Evolutionary conservation across 2,329 filamentous ascomycete species (phyloP), one percentile per base, ranked within the genome.

Genomic region (Emergomyces pasteurianus): DNA sequence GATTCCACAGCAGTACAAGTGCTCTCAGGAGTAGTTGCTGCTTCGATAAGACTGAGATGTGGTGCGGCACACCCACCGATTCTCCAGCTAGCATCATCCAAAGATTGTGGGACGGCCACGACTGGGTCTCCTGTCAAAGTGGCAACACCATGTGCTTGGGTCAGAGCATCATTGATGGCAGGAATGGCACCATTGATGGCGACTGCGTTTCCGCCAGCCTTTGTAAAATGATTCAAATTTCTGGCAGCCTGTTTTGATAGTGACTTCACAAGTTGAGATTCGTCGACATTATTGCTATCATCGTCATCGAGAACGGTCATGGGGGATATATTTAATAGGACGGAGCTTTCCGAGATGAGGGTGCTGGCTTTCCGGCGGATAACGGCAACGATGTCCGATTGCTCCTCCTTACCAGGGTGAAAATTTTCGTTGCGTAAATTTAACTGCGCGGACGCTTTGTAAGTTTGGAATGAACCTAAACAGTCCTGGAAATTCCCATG

Each of bases 401-500:
- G 86, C 63, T 95, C 90, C 65, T 95, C 90, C 70, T 91, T 95
- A 14, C 91, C 92, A 1, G 90, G 87, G 73, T 95, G 89, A 43
- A 95, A 81, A 58, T 91, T 84, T 70, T 99, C 94, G 68, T 97
- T 97, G 53, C 92, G 87, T 59, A 96, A 81, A 62, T 95, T 94
- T 46, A 99, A 78, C 59, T 89, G 86, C 8, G 94, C 92, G 0
- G 94, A 97, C 7, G 94, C 92, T 68, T 89, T 86, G 71, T 99
- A 99, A 0, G 95, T 99, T 70, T 97, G 91, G 69, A 99, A 95
- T 1, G 91, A 92, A 5, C 95, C 94, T 16, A 99, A 81, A 67
- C 90, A 94, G 70, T 99, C 94, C 74, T 99, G 94, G 67, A 95
- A 96, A 71, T 99, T 99, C 18, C 94, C 94, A 69, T 90, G 87